Conservation (phyloP, 306 rosid species). For the Dryas octopetala region DNA sequence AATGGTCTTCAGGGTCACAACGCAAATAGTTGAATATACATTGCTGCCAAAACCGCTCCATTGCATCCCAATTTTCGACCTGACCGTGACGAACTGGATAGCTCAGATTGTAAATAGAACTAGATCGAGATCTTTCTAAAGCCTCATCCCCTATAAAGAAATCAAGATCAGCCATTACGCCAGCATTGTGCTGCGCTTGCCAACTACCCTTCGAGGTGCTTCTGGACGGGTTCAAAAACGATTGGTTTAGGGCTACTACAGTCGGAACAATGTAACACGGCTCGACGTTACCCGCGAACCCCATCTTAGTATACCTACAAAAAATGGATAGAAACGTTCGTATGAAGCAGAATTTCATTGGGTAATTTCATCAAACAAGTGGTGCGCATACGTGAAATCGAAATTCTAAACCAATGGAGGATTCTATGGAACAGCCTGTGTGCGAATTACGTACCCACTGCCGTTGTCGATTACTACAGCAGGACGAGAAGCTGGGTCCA, state of each 20-base stretch:
- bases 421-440: slow-evolving; percentile 38
- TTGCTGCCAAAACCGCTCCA: slow-evolving; percentile 99
- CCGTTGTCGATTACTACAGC: slow-evolving; percentile 97
- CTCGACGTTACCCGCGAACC: slow-evolving; percentile 94
- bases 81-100: slow-evolving; percentile 88
- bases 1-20: slow-evolving; percentile 99
- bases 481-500: slow-evolving; percentile 96
- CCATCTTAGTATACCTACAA: slow-evolving; percentile 95
- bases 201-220: slow-evolving; percentile 72
- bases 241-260: slow-evolving; percentile 86
- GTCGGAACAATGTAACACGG: slow-evolving; percentile 89
- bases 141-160: slow-evolving; percentile 98
- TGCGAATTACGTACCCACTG: slow-evolving; percentile 65
- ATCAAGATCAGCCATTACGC: slow-evolving; percentile 99
- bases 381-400: slow-evolving; percentile 4
- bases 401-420: slow-evolving; percentile 11
- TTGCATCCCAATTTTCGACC: slow-evolving; percentile 95
- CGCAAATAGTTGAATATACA: slow-evolving; percentile 89
- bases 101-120: slow-evolving; percentile 75
- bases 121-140: slow-evolving; percentile 68
- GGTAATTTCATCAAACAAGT: slow-evolving; percentile 19
- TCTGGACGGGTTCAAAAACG: slow-evolving; percentile 74
- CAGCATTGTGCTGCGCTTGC: slow-evolving; percentile 92
- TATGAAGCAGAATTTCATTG: slow-evolving; percentile 19
- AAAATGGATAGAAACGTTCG: background rate